phyloP scores from a whole-genome alignment of 495 filamentous ascomycete genomes.

The Neurospora sublineolata region DNA sequence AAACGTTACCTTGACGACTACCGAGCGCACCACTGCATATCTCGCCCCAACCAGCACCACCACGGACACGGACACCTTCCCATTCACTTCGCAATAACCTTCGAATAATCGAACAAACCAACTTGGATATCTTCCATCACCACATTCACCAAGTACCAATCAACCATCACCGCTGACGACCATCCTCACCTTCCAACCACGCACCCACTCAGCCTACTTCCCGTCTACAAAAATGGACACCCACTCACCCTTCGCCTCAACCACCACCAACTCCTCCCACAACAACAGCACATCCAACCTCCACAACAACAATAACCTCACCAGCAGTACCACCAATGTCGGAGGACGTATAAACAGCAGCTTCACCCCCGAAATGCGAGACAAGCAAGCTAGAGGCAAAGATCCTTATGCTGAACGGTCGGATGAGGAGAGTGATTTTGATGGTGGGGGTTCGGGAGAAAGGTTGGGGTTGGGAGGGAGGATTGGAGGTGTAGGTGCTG shows the following conservation, averaged over 20 bases:
- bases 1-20: not conserved
- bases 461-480: not conserved
- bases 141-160: not conserved
- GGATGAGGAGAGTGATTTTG: not conserved
- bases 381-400: constrained; percentile 43
- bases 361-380: constrained; percentile 34
- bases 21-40: not conserved
- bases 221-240: not conserved
- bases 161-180: not conserved
- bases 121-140: not conserved
- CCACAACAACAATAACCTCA: not conserved
- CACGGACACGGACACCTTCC: not conserved
- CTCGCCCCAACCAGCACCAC: not conserved
- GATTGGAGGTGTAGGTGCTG: not conserved
- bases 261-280: not conserved
- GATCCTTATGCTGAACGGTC: constrained; percentile 26
- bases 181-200: not conserved
- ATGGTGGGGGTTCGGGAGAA: not conserved
- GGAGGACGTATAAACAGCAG: not conserved
- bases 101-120: not conserved
- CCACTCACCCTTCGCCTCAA: not conserved
- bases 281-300: constrained; percentile 6
- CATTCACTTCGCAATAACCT: not conserved
- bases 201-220: not conserved
- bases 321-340: not conserved